Evolutionary conservation across 1,139 yeast genomes (phyloP).

Genomic region (Debaryomyces coudertii): DNA sequence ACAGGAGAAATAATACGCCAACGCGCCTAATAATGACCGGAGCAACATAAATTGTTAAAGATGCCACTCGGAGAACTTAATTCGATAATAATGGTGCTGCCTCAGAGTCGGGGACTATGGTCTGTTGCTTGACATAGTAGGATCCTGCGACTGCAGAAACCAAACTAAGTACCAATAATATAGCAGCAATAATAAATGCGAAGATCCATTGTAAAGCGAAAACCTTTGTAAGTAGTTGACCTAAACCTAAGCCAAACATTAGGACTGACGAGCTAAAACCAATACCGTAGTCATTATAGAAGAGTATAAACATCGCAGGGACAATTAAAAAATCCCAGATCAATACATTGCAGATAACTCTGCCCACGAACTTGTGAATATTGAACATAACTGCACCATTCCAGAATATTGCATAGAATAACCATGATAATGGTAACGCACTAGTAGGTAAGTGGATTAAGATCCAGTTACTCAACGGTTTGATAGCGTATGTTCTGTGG

Average conservation of each 20-base stretch:
- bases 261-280: slow-evolving; percentile 63
- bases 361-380: slow-evolving; percentile 60
- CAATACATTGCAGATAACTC: slow-evolving; percentile 69
- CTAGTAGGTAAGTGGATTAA: slow-evolving; percentile 64
- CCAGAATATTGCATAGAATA: slow-evolving; percentile 75
- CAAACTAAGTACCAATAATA: slow-evolving; percentile 52
- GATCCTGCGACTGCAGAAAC: slow-evolving; percentile 41
- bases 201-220: slow-evolving; percentile 86
- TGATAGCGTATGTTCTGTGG: slow-evolving; percentile 62
- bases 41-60: neutral
- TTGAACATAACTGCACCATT: slow-evolving; percentile 73
- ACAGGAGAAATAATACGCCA: neutral
- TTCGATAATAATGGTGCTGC: slow-evolving; percentile 29
- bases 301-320: slow-evolving; percentile 58
- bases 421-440: slow-evolving; percentile 77
- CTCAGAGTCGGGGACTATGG: slow-evolving; percentile 22
- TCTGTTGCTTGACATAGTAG: slow-evolving; percentile 16
- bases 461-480: slow-evolving; percentile 55
- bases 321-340: slow-evolving; percentile 78
- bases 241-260: slow-evolving; percentile 66
- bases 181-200: slow-evolving; percentile 66
- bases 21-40: neutral
- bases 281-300: slow-evolving; percentile 72
- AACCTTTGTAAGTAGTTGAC: slow-evolving; percentile 66
- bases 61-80: neutral